A percentile compares a stretch with the other conserved stretches of the same genome.
phyloP scores from a whole-genome alignment of 2,329 filamentous ascomycete genomes.

The Fusarium abutilonis region DNA sequence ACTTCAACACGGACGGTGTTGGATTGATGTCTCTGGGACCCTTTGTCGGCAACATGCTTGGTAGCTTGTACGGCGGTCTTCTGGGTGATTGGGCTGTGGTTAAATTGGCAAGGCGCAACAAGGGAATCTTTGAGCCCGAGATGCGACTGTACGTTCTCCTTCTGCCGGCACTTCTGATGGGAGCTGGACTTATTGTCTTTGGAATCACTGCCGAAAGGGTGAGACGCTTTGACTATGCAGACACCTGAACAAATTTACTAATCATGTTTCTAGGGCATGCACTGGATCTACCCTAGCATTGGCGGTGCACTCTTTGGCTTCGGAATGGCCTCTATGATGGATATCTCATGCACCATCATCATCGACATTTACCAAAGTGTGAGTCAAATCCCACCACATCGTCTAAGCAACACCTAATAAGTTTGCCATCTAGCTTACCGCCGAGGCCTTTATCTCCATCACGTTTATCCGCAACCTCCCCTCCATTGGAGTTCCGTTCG shows the following conservation, averaged over 20 bases:
- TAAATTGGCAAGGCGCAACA: conserved; percentile 50
- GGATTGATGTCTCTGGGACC: conserved; percentile 45
- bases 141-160: conserved; percentile 51
- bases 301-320: conserved; percentile 51
- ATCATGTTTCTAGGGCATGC: conserved; percentile 49
- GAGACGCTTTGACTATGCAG: conserved; percentile 4
- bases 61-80: conserved; percentile 52
- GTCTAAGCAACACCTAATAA: accelerated
- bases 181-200: conserved; percentile 52
- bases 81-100: conserved; percentile 53
- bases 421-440: conserved; percentile 19
- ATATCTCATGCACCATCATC: conserved; percentile 49
- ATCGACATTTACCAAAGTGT: conserved; percentile 49
- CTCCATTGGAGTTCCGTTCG: conserved; percentile 45
- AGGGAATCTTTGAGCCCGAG: conserved; percentile 56
- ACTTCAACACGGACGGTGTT: conserved; percentile 40
- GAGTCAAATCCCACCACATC: neutral
- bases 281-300: conserved; percentile 53
- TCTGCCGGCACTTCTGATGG: conserved; percentile 46
- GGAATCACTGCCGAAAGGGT: conserved; percentile 50
- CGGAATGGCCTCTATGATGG: conserved; percentile 52
- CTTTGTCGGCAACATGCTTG: conserved; percentile 53
- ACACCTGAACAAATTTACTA: accelerated
- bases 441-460: conserved; percentile 46
- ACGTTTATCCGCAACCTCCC: conserved; percentile 48